phyloP scores from a whole-genome alignment of 2,329 filamentous ascomycete genomes.

The Cyphellophora europaea region DNA sequence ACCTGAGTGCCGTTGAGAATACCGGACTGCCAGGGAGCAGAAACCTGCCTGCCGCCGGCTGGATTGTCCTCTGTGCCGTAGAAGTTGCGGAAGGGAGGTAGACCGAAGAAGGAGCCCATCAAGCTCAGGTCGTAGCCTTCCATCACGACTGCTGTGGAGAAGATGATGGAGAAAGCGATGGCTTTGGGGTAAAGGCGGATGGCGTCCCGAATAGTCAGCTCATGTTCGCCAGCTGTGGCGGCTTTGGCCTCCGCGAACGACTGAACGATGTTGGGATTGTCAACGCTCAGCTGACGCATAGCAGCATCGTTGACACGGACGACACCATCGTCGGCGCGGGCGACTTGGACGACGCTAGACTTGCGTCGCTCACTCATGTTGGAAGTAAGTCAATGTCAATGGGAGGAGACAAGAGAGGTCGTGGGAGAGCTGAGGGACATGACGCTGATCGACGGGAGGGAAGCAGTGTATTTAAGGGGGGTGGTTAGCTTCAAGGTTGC shows the following conservation, averaged over 20 bases:
- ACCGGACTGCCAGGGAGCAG: slow-evolving; percentile 48
- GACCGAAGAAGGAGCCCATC: slow-evolving; percentile 68
- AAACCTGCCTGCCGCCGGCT: slow-evolving; percentile 31
- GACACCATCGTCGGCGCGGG: slow-evolving; percentile 7
- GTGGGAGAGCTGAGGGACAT: too few relatives aligned
- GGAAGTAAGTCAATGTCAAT: too few relatives aligned
- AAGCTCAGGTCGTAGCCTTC: slow-evolving; percentile 75
- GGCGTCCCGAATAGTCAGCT: slow-evolving; percentile 47
- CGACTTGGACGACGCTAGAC: slow-evolving; percentile 7
- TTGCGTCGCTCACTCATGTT: slow-evolving; percentile 4
- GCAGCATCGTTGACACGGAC: slow-evolving; percentile 7
- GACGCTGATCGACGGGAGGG: too few relatives aligned
- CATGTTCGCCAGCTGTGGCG: slow-evolving; percentile 5
- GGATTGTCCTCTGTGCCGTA: slow-evolving; percentile 30
- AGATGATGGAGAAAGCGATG: slow-evolving; percentile 70
- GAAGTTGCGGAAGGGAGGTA: slow-evolving; percentile 30
- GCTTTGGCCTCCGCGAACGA: slow-evolving; percentile 6
- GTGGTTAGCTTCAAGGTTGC: too few relatives aligned
- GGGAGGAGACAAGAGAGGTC: slow-evolving; percentile 1
- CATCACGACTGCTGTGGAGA: slow-evolving; percentile 84
- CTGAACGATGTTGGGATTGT: slow-evolving; percentile 1
- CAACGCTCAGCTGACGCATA: slow-evolving; percentile 4
- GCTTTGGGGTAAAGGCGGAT: slow-evolving; percentile 79
- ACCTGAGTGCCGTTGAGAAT: slow-evolving; percentile 38
- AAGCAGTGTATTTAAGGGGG: too few relatives aligned